These are phyloP conservation scores for Cercospora nicotianae DNA, from an alignment of 2,329 filamentous ascomycete genomes.

Conservation along the genomic window DNA sequence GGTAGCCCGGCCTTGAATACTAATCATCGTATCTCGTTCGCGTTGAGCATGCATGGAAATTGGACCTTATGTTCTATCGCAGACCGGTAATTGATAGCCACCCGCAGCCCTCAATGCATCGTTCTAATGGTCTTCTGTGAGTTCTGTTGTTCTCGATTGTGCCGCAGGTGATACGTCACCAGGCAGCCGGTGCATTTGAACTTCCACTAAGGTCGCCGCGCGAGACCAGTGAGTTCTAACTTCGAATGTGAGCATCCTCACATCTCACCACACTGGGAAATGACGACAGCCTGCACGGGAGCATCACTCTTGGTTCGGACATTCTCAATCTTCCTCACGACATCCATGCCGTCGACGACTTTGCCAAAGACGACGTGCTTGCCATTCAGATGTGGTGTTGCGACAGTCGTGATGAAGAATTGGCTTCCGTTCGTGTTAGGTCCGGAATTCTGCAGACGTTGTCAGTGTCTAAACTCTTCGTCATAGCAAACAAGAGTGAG, in stretches of 20 bases:
- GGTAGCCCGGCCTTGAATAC: background rate
- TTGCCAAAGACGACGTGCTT: slow-evolving; percentile 97
- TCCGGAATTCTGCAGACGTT: slow-evolving; percentile 70
- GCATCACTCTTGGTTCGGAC: slow-evolving; percentile 83
- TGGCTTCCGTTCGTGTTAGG: slow-evolving; percentile 92
- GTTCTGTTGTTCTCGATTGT: background rate
- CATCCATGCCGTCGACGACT: slow-evolving; percentile 85
- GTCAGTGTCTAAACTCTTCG: background rate
- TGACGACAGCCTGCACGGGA: slow-evolving; percentile 79
- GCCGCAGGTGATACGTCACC: background rate
- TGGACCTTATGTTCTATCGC: background rate
- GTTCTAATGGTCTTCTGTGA: background rate
- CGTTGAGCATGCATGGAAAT: background rate
- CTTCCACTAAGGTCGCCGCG: background rate
- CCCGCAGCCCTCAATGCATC: background rate
- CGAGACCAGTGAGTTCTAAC: background rate
- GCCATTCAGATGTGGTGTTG: slow-evolving; percentile 82
- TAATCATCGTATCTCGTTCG: background rate
- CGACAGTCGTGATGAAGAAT: slow-evolving; percentile 93
- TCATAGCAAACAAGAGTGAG: background rate
- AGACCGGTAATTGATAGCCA: background rate
- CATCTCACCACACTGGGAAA: slow-evolving; percentile 93
- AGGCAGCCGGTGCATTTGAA: background rate
- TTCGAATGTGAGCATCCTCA: slow-evolving; percentile 41
- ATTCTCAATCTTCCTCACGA: slow-evolving; percentile 88